Evolutionary conservation across 495 filamentous ascomycete genomes (phyloP), one percentile per base, ranked within the genome.

Genomic region (Daldinia vernicosa): DNA sequence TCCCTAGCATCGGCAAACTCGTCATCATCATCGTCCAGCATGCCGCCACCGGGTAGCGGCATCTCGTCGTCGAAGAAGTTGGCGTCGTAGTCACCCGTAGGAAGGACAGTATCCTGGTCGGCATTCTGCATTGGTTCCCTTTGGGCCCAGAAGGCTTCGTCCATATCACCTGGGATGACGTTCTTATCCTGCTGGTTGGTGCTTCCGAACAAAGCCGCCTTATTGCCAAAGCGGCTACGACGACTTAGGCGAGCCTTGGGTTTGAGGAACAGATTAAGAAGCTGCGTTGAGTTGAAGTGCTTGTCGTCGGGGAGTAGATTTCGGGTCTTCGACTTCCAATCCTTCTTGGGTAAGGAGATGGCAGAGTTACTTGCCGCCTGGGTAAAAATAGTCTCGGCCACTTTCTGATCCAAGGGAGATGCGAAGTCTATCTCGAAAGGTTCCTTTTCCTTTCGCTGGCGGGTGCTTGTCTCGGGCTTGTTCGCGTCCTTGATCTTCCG

Each of bases 31-130:
- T 97, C 93, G 72, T 95, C 93, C 56, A 91, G 89, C 71, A 88
- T 87, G 56, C 86, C 86, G 37, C 89, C 92, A 22, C 89, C 90
- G 6, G 88, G 85, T 68, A 92, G 89, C 37, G 90, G 89, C 60
- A 97, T 84, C n/a, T 89, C 93, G 77, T 97, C 95, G 74, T 99
- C 95, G 84, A 98, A 99, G 87, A 98, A 99, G 72, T 98, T 92
- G 51, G 96, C 95, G 80, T 98, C 93, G 78, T 98, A 99, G 74
- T 95, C 78, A 76, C 89, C 92, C 65, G 90, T 83, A 0, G 85
- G 84, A 12, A 82, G 78, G 3, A 76, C 76, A 6, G 78, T 81
- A 28, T 84, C 81, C 33, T 82, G 82, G 17, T 74, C 70, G 8
- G 69, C 79, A 76, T 82, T 77, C 12, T 76, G 75, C 19, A 77